phyloP scores from a whole-genome alignment of 2,329 filamentous ascomycete species.

The Fusarium verrucosum region DNA sequence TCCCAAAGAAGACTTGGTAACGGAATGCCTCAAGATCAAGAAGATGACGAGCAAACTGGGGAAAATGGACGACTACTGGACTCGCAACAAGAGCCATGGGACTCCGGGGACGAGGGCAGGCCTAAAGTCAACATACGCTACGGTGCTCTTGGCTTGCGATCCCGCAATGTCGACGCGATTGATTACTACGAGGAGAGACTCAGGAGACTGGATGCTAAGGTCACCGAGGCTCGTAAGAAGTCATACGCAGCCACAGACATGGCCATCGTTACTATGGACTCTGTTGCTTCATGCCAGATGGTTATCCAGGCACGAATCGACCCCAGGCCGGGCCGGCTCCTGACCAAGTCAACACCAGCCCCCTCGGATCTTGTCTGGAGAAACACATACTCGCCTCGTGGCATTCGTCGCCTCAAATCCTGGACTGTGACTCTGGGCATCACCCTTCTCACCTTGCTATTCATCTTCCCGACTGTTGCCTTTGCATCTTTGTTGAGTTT shows the following conservation, averaged over 20 bases:
- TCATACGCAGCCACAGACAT: constrained; percentile 81
- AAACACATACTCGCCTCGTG: constrained; percentile 86
- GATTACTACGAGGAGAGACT: constrained; percentile 93
- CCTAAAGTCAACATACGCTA: constrained; percentile 82
- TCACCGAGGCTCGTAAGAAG: constrained; percentile 74
- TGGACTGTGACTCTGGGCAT: constrained; percentile 89
- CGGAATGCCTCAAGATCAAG: constrained; percentile 43
- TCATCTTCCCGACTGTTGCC: constrained; percentile 82
- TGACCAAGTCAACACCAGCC: constrained; percentile 86
- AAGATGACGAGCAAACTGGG: constrained; percentile 56
- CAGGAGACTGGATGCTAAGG: constrained; percentile 78
- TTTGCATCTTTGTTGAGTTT: constrained; percentile 83
- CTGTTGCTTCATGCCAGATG: constrained; percentile 92
- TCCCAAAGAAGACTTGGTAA: not conserved
- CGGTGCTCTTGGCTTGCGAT: constrained; percentile 77
- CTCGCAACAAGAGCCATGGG: constrained; percentile 49
- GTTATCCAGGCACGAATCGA: constrained; percentile 94
- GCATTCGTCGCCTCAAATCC: constrained; percentile 76
- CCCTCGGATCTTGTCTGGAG: constrained; percentile 94
- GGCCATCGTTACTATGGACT: constrained; percentile 98
- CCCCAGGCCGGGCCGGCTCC: constrained; percentile 83
- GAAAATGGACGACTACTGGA: constrained; percentile 70
- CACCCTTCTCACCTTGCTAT: constrained; percentile 83
- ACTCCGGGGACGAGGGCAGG: constrained; percentile 56
- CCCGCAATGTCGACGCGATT: constrained; percentile 84